A percentile compares a stretch with the other conserved stretches of the same genome.
These are phyloP conservation scores for Setaria viridis DNA, from an alignment of 202 grass and related monocot genomes.

Conservation along the genomic window DNA sequence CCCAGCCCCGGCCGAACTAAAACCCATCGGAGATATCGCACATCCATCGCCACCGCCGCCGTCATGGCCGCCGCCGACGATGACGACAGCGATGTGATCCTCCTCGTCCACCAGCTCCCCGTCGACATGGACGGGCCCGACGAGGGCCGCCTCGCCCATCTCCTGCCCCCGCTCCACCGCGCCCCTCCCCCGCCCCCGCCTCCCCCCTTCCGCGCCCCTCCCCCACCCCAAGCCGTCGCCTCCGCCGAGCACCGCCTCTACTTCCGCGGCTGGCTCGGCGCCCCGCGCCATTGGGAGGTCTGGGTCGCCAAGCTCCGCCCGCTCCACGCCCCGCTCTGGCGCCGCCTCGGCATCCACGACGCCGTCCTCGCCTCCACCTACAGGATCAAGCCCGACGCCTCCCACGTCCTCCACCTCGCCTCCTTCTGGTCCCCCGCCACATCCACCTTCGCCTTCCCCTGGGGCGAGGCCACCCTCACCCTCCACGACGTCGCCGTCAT, in stretches of 20 bases:
- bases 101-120: constrained; percentile 45
- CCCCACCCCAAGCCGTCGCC: constrained; percentile 37
- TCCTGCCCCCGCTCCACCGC: constrained; percentile 43
- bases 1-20: background rate
- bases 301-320: constrained; percentile 86
- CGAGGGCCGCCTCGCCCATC: constrained; percentile 40
- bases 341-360: constrained; percentile 67
- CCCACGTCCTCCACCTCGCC: constrained; percentile 57
- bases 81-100: constrained; percentile 31
- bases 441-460: constrained; percentile 77
- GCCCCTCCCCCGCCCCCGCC: constrained; percentile 1
- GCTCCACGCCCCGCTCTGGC: constrained; percentile 60
- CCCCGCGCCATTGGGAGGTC: constrained; percentile 71
- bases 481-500: constrained; percentile 70
- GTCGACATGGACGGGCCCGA: constrained; percentile 38
- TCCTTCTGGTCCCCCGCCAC: constrained; percentile 77
- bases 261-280: constrained; percentile 77
- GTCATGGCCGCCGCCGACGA: constrained; percentile 36
- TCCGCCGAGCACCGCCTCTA: constrained; percentile 62
- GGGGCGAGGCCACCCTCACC: constrained; percentile 86
- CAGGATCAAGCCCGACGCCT: constrained; percentile 61
- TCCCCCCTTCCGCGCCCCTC: constrained; percentile 45
- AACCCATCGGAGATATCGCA: background rate
- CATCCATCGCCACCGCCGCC: background rate
- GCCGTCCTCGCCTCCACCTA: constrained; percentile 72